These are phyloP conservation scores for Iris macrosiphon DNA, from an alignment of 106 monocot species.

Conservation along the genomic window DNA sequence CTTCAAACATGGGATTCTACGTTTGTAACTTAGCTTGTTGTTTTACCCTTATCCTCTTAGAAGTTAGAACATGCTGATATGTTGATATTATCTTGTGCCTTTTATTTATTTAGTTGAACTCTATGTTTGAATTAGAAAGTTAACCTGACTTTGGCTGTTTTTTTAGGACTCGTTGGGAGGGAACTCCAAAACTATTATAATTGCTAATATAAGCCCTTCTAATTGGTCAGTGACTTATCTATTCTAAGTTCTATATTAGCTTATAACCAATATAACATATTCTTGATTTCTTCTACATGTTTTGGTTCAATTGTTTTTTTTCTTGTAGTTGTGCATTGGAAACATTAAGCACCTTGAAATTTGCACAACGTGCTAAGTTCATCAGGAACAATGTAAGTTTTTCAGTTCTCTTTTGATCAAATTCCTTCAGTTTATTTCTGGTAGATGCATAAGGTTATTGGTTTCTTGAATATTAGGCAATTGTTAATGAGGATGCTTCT, in stretches of 20 bases:
- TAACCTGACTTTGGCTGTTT: too few relatives aligned
- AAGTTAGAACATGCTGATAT: too few relatives aligned
- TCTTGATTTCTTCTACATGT: background rate
- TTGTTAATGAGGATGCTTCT: conserved; percentile 95
- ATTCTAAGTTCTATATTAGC: background rate
- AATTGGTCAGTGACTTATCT: conserved; percentile 53
- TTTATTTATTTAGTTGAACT: too few relatives aligned
- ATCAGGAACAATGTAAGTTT: conserved; percentile 84
- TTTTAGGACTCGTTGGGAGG: conserved; percentile 92
- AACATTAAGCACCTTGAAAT: conserved; percentile 94
- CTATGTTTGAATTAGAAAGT: too few relatives aligned
- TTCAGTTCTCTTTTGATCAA: background rate
- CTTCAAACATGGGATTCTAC: too few relatives aligned
- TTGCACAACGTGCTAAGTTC: conserved; percentile 95
- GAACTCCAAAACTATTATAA: conserved; percentile 92
- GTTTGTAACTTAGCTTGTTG: too few relatives aligned
- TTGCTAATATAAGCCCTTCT: conserved; percentile 99
- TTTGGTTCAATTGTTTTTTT: conserved; percentile 1
- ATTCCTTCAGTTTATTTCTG: background rate
- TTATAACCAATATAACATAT: background rate
- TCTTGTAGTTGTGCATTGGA: conserved; percentile 66
- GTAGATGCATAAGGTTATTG: background rate
- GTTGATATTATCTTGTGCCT: too few relatives aligned
- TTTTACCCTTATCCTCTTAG: too few relatives aligned
- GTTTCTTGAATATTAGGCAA: conserved; percentile 36